Evolutionary conservation across 345 rosid genomes (phyloP).

Genomic region (Gossypium longicalyx): DNA sequence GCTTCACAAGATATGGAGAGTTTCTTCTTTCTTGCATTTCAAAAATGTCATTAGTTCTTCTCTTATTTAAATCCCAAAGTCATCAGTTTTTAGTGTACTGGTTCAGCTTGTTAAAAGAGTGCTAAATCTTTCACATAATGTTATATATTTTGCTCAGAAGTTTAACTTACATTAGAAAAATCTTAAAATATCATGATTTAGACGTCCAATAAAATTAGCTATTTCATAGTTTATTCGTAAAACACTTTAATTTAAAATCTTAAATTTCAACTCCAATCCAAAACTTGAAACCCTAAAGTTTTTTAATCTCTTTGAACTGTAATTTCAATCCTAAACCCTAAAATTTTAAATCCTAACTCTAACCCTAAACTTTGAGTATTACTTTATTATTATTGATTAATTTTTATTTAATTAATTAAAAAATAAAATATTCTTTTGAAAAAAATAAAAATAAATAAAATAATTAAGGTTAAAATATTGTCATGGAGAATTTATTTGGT

Average conservation of each 20-base stretch:
- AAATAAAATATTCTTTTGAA: too few species aligned
- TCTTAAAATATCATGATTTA: too few species aligned
- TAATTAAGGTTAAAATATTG: not conserved
- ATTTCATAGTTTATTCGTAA: too few species aligned
- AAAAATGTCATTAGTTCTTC: constrained; percentile 2
- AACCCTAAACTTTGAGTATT: not conserved
- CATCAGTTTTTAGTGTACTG: not conserved
- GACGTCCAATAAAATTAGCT: too few species aligned
- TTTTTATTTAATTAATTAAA: not conserved
- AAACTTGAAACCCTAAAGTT: not conserved
- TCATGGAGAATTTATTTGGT: not conserved
- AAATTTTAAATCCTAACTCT: too few species aligned
- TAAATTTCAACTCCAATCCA: not conserved
- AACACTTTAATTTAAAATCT: not conserved
- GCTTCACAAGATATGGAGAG: constrained; percentile 35
- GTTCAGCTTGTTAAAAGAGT: not conserved
- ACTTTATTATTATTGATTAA: not conserved
- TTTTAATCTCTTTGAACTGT: not conserved
- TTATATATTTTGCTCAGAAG: not conserved
- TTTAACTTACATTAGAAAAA: not conserved
- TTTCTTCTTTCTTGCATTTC: constrained; percentile 35
- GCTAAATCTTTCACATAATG: not conserved
- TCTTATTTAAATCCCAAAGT: not conserved
- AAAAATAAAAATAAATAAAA: not conserved
- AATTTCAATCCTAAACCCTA: not conserved